Conservation (phyloP, 2,329 filamentous ascomycete species). For the Neonectria neomacrospora region DNA sequence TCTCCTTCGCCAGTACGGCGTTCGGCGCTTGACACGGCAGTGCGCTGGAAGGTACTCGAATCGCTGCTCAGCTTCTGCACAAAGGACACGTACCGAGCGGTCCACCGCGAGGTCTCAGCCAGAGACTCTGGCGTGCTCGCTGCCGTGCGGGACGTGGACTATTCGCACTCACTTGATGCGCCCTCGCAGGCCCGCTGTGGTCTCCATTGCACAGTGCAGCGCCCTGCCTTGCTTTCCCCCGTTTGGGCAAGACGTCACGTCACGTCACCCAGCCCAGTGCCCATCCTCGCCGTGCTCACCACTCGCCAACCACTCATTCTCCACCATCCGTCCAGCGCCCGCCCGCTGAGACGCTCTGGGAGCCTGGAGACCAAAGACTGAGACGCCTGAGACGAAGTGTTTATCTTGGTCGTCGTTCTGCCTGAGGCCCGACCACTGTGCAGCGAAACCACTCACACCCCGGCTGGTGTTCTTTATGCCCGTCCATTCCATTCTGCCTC, state of each 20-base stretch:
- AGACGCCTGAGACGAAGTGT: slow-evolving; percentile 27
- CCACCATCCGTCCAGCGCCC: slow-evolving; percentile 7
- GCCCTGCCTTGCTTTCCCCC: slow-evolving; percentile 20
- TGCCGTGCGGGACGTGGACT: slow-evolving; percentile 30
- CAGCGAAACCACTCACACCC: slow-evolving; percentile 13
- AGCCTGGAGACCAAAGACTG: slow-evolving; percentile 6
- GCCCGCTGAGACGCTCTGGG: slow-evolving; percentile 20
- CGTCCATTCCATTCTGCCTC: slow-evolving; percentile 14
- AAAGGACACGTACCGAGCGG: slow-evolving; percentile 35
- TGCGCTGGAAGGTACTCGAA: slow-evolving; percentile 41
- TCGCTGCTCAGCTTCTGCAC: slow-evolving; percentile 32
- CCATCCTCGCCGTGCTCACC: slow-evolving; percentile 25
- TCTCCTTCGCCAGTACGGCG: slow-evolving; percentile 22
- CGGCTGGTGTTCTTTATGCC: slow-evolving; percentile 34
- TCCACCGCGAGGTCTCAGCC: slow-evolving; percentile 29
- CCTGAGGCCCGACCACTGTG: slow-evolving; percentile 14
- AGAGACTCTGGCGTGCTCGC: slow-evolving; percentile 23
- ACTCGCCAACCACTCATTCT: slow-evolving; percentile 17
- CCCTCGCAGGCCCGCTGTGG: neutral
- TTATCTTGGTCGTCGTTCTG: slow-evolving; percentile 17
- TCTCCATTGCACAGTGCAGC: slow-evolving; percentile 32
- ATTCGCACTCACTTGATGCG: slow-evolving; percentile 27
- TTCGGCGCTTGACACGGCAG: neutral
- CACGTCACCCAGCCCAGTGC: slow-evolving; percentile 30
- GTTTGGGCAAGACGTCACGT: slow-evolving; percentile 40